These are phyloP conservation scores for Cylindrotheca closterium DNA, from an alignment of 108 stramenopile species.

Conservation along the genomic window DNA sequence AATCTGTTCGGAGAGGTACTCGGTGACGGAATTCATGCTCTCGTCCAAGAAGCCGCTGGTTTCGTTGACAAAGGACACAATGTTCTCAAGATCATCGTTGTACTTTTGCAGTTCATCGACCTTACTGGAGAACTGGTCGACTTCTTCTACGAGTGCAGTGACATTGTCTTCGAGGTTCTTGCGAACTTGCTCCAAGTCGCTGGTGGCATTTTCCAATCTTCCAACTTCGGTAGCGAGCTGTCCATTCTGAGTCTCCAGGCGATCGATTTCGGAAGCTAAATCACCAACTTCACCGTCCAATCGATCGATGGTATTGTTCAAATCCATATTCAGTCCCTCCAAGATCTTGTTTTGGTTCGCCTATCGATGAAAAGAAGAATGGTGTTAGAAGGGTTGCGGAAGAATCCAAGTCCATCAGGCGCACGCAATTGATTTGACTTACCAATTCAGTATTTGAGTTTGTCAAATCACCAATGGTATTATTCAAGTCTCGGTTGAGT, in stretches of 20 bases:
- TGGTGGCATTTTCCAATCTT: neutral
- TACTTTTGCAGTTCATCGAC: neutral
- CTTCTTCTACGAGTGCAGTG: conserved; percentile 10
- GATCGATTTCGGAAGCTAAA: conserved; percentile 27
- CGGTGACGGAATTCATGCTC: conserved; percentile 12
- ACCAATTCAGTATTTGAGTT: conserved; percentile 12
- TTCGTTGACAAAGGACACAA: conserved; percentile 44
- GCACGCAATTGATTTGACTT: too few relatives aligned
- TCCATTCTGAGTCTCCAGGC: conserved; percentile 17
- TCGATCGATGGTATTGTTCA: conserved; percentile 18
- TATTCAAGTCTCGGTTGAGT: conserved; percentile 24
- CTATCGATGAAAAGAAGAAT: neutral
- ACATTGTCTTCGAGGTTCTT: conserved; percentile 16
- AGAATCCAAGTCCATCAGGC: too few relatives aligned
- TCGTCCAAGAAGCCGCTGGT: conserved; percentile 12
- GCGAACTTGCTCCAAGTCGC: conserved; percentile 15
- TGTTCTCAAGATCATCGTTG: conserved; percentile 15
- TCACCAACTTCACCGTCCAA: conserved; percentile 9
- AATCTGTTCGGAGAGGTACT: conserved; percentile 29
- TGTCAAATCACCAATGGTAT: conserved; percentile 17
- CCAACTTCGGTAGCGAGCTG: conserved; percentile 1
- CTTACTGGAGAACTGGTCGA: neutral
- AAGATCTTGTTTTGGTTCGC: conserved; percentile 14
- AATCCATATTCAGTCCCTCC: conserved; percentile 9
- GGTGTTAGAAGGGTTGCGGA: neutral